Evolutionary conservation across 805 yeast genomes (phyloP).

Genomic region (Metschnikowia peoriensis): DNA sequence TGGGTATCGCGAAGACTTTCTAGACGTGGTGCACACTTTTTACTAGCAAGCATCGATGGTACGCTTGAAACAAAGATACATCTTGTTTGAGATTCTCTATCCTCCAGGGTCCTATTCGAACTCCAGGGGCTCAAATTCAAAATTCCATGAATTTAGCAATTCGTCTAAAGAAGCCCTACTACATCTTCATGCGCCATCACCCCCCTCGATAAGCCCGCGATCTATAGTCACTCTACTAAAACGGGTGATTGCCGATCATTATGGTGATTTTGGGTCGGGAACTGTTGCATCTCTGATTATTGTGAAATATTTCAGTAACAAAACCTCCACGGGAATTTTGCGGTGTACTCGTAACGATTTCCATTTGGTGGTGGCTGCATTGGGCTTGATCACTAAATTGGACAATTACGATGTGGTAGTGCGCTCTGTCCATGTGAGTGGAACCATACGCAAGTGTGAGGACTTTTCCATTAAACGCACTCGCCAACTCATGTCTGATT

Average conservation of each 20-base stretch:
- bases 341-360: constrained; percentile 69
- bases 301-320: constrained; percentile 76
- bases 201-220: constrained; percentile 47
- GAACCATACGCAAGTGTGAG: constrained; percentile 85
- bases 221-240: constrained; percentile 53
- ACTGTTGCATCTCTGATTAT: constrained; percentile 56
- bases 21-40: background rate
- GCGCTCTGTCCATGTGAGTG: constrained; percentile 70
- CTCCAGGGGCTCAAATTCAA: constrained; percentile 13
- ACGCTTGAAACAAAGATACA: constrained; percentile 79
- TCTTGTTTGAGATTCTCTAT: constrained; percentile 73
- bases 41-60: constrained; percentile 56
- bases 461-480: constrained; percentile 55
- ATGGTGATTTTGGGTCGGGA: constrained; percentile 80
- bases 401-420: constrained; percentile 52
- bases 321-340: constrained; percentile 81
- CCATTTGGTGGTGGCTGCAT: constrained; percentile 63
- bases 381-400: constrained; percentile 53
- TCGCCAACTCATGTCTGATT: constrained; percentile 32
- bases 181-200: constrained; percentile 51
- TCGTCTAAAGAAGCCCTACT: constrained; percentile 41
- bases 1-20: background rate
- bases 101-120: constrained; percentile 42
- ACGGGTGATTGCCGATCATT: constrained; percentile 54
- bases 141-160: constrained; percentile 22